Evolutionary conservation across 345 rosid genomes (phyloP).

Genomic region (Syzygium jambos): DNA sequence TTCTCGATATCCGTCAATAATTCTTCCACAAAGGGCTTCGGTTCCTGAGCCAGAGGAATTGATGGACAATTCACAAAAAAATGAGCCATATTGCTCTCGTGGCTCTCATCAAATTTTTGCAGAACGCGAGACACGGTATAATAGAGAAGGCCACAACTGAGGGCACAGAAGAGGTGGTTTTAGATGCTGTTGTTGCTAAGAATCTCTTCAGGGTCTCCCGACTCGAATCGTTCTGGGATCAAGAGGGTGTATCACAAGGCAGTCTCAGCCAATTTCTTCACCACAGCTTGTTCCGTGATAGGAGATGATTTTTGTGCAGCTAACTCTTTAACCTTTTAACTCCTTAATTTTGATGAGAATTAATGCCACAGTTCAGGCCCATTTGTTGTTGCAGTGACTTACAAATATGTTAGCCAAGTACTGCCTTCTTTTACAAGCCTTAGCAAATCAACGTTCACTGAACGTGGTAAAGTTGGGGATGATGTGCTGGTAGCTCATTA

Average conservation of each 20-base stretch:
- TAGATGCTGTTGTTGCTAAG: conserved; percentile 44
- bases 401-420: too few species aligned
- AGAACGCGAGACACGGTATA: conserved; percentile 60
- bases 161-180: conserved; percentile 89
- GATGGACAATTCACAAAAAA: conserved; percentile 29
- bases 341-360: too few species aligned
- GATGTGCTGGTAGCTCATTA: too few species aligned
- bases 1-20: conserved; percentile 68
- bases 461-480: too few species aligned
- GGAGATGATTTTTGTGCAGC: too few species aligned
- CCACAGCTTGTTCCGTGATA: too few species aligned
- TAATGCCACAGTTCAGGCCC: too few species aligned
- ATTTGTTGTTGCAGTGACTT: too few species aligned
- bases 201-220: neutral
- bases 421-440: too few species aligned
- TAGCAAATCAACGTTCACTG: too few species aligned
- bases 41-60: conserved; percentile 57
- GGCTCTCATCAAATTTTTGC: conserved; percentile 90
- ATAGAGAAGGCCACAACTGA: conserved; percentile 85
- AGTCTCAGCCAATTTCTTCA: too few species aligned
- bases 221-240: neutral
- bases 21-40: conserved; percentile 59
- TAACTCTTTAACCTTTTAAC: too few species aligned
- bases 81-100: conserved; percentile 86
- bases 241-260: neutral